These are phyloP conservation scores for Vaccinium corymbosum DNA, from an alignment of 148 eudicot species.

Conservation along the genomic window DNA sequence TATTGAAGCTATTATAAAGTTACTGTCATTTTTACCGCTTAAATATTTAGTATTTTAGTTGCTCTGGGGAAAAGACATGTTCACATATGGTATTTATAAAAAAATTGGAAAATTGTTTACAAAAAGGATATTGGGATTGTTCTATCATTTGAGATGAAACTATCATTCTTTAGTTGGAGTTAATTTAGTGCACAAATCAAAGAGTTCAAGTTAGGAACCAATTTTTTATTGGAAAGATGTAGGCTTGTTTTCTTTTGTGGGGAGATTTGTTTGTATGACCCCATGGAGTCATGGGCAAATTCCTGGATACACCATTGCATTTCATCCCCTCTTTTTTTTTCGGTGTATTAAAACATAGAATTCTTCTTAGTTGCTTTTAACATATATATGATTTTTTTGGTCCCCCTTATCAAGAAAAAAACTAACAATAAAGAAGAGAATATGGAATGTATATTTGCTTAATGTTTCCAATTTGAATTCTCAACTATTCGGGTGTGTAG, in stretches of 20 bases:
- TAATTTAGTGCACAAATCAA: neutral
- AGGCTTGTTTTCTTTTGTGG: neutral
- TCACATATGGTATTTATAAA: neutral
- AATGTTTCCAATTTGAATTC: neutral
- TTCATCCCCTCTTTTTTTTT: neutral
- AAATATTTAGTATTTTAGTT: neutral
- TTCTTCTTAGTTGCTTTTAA: neutral
- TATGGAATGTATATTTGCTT: neutral
- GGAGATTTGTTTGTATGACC: neutral
- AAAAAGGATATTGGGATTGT: neutral
- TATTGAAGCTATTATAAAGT: neutral
- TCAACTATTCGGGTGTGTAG: neutral
- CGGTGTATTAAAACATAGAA: neutral
- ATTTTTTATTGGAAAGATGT: neutral
- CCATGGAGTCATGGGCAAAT: neutral
- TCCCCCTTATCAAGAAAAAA: neutral
- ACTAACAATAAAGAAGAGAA: neutral
- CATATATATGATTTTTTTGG: neutral
- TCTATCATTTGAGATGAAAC: neutral
- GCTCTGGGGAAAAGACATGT: neutral
- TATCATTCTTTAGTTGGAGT: neutral
- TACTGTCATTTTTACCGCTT: neutral
- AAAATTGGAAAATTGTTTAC: neutral
- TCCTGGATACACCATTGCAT: no score
- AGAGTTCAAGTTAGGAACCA: neutral